Evolutionary conservation across 306 rosid species (phyloP).

Genomic region (apple (Malus domestica)): ASM211411v1 NC_041805.1:34112501-34113000

Average conservation of each 20-base stretch:
- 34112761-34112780: neutral
- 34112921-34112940: neutral
- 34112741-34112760: neutral
- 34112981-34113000: slow-evolving; percentile 75
- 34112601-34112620: too few relatives aligned
- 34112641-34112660: slow-evolving; percentile 67
- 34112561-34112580: too few relatives aligned
- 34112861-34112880: slow-evolving; percentile 76
- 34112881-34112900: slow-evolving; percentile 63
- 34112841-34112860: slow-evolving; percentile 83
- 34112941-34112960: neutral
- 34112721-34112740: neutral
- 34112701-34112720: slow-evolving; percentile 18
- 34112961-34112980: slow-evolving; percentile 12
- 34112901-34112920: too few relatives aligned
- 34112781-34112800: slow-evolving; percentile 50
- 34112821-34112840: slow-evolving; percentile 60
- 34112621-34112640: slow-evolving; percentile 14
- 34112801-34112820: slow-evolving; percentile 74
- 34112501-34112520: neutral
- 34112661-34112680: slow-evolving; percentile 38
- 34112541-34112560: too few relatives aligned
- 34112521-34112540: neutral
- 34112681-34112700: slow-evolving; percentile 42
- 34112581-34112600: too few relatives aligned